Conservation (phyloP, 2,329 filamentous ascomycete genomes). For the Neofusicoccum laricinum region DNA sequence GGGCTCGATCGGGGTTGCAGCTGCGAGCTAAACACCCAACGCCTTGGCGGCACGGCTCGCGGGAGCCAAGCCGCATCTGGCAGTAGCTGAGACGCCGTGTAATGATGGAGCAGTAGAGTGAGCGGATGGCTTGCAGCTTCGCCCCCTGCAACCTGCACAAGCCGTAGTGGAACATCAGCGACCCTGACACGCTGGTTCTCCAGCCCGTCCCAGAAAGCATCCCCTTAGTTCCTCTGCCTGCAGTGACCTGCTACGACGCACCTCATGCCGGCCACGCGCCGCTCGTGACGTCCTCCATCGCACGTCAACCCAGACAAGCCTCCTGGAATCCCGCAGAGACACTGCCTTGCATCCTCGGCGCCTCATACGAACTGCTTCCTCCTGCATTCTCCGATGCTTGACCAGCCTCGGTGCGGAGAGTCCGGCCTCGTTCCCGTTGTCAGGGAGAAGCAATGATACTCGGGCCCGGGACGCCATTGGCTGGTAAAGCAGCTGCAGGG, state of each 20-base stretch:
- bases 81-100: neutral
- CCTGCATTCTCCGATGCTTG: neutral
- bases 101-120: neutral
- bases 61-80: constrained; percentile 4
- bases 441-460: neutral
- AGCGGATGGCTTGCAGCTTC: neutral
- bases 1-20: neutral
- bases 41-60: neutral
- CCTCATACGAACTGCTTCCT: no score
- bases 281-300: neutral
- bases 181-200: neutral
- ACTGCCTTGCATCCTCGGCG: neutral
- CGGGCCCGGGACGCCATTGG: neutral
- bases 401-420: neutral
- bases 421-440: neutral
- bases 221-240: no score
- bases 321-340: neutral
- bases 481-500: neutral
- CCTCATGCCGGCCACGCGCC: neutral
- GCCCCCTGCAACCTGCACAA: neutral
- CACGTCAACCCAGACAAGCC: neutral
- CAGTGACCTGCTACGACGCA: neutral
- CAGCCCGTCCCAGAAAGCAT: no score
- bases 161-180: neutral
- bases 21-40: neutral